Evolutionary conservation across 2,329 filamentous ascomycete genomes (phyloP), one percentile per base, ranked within the genome.

Genomic region (Calonectria fujianensis): DNA sequence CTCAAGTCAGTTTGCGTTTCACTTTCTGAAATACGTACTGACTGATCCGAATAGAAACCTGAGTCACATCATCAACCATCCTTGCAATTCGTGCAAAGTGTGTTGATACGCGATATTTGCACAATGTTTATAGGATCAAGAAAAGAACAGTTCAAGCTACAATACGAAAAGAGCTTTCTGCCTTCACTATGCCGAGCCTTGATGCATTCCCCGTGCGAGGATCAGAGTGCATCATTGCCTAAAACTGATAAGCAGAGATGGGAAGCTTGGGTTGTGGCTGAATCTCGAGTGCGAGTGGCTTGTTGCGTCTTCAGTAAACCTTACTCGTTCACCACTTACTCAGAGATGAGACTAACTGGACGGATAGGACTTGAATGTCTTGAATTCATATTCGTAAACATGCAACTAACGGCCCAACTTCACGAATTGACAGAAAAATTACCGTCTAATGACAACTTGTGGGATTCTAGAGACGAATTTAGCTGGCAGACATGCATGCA

Each of bases 61-160:
- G n/a, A 61, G 3, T 5, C 14, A 41, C 35, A 41, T 41, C 13
- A 27, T 10, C 37, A 24, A 2, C 57, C 57, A 29, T 29, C 35
- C 13, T 41, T 61, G 11, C 32, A 29, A 61, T 61, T 29, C 20
- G 57, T 29, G 10, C 57, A 61, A 29, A 61, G 57, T 2, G 57
- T 61, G 6, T 24, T 61, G 8, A 61, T 61, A 61, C 24, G 20
- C 2, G 57, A 61, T 41, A 61, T 61, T 29, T 61, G 35, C 11
- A 20, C n/a, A 4, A 61, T 61, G 8, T 61, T 61, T 29, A 37
- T 41, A 4, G 57, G 57, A 29, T 61, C 57, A 61, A 61, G 57
- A 41, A 61, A 27, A 2, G 32, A 29, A 24, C 57, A 24, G 8
- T 14, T 27, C 14, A 61, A 61, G 16, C 24, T 39, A 20, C 57